Evolutionary conservation across 1,139 yeast genomes (phyloP), one percentile per base, ranked within the genome.

Genomic region (Candida gigantensis): DNA sequence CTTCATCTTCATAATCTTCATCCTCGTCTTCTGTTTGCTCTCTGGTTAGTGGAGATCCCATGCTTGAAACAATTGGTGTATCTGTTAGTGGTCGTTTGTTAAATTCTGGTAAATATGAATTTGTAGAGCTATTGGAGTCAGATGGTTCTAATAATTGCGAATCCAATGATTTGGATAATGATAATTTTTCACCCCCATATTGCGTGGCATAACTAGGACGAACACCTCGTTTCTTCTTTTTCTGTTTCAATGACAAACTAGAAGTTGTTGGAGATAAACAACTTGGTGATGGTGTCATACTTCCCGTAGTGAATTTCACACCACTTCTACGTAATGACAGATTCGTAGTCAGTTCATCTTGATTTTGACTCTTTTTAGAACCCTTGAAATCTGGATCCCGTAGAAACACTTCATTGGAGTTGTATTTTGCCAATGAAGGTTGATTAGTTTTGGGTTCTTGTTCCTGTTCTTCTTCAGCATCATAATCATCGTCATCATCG

Each of bases 11-110:
- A n/a, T 39, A 35, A 3, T 47, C 40, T 19, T 43, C 40, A 18
- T 48, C 46, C 10, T 45, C 50, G 20, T 63, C 68, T 27, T 62
- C 56, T 23, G 60, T 55, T 34, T 60, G 65, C 32, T 55, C 63
- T 25, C 57, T 50, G 17, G 62, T 60, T 16, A 58, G 57, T 0
- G 88, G 88, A 1, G 85, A 78, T 1, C 77, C 66, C 43, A 66
- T 60, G 9, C 69, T 61, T 25, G 84, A 79, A 4, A 74, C 77
- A 3, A 80, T 69, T 0, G 90, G 90, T 0, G 90, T 83, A 53
- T 83, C 90, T 30, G 83, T 80, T 39, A 79, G 60, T 0, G 90
- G 89, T 32, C 88, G 65, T 55, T 77, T 79, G 53, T 82, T 79
- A 57, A 83, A 83, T 40, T 68, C 81, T 0, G 87, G 85, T 31